These are phyloP conservation scores for Trametes sanguinea DNA, from an alignment of 768 basidiomycete genomes.

Conservation along the genomic window DNA sequence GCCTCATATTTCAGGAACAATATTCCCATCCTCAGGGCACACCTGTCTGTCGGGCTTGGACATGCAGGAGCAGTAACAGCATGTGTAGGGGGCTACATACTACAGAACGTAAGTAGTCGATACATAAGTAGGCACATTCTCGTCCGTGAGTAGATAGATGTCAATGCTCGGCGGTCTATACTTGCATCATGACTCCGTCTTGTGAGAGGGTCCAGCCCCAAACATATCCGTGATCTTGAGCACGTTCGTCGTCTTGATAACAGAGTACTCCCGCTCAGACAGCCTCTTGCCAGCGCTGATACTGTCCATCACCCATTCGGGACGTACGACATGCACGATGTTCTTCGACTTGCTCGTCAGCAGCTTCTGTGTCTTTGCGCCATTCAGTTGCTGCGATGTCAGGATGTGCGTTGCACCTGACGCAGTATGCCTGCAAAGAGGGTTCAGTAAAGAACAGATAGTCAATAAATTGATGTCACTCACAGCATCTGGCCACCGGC, in stretches of 20 bases:
- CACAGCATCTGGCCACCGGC: slow-evolving; percentile 71
- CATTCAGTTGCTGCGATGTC: slow-evolving; percentile 70
- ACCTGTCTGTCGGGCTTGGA: too few relatives aligned
- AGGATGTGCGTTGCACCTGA: slow-evolving; percentile 78
- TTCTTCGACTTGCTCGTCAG: slow-evolving; percentile 52
- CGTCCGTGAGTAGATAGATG: neutral
- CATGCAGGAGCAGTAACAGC: too few relatives aligned
- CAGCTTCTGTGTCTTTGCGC: slow-evolving; percentile 67
- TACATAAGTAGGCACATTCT: neutral
- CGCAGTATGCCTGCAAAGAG: slow-evolving; percentile 47
- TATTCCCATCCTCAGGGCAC: too few relatives aligned
- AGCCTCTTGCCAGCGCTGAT: slow-evolving; percentile 58
- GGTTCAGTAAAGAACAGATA: neutral
- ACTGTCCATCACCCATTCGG: slow-evolving; percentile 76
- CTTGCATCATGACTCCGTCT: neutral
- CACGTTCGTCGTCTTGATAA: slow-evolving; percentile 43
- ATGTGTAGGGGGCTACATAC: too few relatives aligned
- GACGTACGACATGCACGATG: slow-evolving; percentile 64
- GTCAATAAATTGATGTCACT: slow-evolving; percentile 24
- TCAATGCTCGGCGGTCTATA: neutral
- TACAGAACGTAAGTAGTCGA: neutral
- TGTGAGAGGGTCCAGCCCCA: slow-evolving; percentile 14
- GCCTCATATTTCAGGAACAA: too few relatives aligned
- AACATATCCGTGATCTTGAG: slow-evolving; percentile 44
- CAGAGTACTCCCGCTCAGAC: slow-evolving; percentile 60